phyloP scores from a whole-genome alignment of 148 eudicot species.

The Rhododendron griersonianum region DNA sequence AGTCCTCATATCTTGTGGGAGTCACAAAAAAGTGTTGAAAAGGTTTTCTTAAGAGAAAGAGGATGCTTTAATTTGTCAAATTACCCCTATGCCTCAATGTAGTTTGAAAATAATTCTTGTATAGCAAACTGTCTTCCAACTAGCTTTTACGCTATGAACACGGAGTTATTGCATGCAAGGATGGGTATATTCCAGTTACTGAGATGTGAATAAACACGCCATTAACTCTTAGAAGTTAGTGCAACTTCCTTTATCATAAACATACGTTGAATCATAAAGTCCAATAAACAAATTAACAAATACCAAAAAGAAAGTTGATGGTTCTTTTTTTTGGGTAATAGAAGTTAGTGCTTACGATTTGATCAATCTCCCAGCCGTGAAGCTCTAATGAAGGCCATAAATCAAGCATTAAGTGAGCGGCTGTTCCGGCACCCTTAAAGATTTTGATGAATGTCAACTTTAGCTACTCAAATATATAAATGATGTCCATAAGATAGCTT shows the following conservation, averaged over 20 bases:
- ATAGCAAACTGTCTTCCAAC: not conserved
- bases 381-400: conserved; percentile 68
- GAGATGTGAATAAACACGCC: not conserved
- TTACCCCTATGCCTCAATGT: not conserved
- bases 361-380: conserved; percentile 92
- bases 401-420: conserved; percentile 65
- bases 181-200: not conserved
- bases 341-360: conserved; percentile 32
- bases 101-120: not conserved
- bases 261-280: not conserved
- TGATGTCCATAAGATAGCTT: conserved; percentile 3
- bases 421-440: conserved; percentile 83
- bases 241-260: not conserved
- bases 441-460: conserved; percentile 2
- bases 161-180: not conserved
- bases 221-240: not conserved
- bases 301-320: not conserved
- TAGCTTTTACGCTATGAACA: not conserved
- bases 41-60: not conserved
- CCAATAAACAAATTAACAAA: not conserved
- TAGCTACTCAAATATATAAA: not conserved
- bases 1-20: not conserved
- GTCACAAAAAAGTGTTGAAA: not conserved
- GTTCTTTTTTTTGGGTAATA: no score
- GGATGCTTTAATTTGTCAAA: not conserved